Evolutionary conservation across 495 filamentous ascomycete genomes (phyloP).

Genomic region (Aspergillus sparsus): DNA sequence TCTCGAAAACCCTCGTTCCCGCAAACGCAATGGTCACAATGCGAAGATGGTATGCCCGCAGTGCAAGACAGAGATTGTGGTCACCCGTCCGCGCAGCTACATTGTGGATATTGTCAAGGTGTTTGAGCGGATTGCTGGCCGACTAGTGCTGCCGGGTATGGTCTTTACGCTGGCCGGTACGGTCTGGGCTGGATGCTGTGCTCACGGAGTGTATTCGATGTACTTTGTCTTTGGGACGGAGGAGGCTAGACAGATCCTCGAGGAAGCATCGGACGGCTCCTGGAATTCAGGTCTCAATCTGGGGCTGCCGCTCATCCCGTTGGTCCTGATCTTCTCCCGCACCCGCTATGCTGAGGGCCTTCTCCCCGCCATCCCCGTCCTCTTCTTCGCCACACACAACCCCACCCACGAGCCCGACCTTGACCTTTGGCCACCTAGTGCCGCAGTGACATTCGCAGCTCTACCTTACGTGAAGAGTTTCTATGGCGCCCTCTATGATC

Average conservation of each 20-base stretch:
- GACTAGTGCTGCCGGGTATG: constrained; percentile 60
- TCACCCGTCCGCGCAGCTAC: constrained; percentile 70
- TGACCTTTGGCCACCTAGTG: constrained; percentile 71
- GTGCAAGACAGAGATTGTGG: constrained; percentile 77
- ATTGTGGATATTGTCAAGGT: constrained; percentile 60
- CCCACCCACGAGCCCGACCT: constrained; percentile 46
- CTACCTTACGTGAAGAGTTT: constrained; percentile 67
- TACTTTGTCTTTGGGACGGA: constrained; percentile 63
- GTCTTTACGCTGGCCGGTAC: constrained; percentile 56
- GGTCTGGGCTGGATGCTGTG: constrained; percentile 55
- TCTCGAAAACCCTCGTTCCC: constrained; percentile 62
- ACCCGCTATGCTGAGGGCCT: constrained; percentile 59
- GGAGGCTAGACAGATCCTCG: constrained; percentile 55
- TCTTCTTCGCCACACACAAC: constrained; percentile 58
- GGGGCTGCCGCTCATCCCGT: constrained; percentile 63
- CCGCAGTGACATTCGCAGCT: constrained; percentile 66
- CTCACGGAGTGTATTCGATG: constrained; percentile 61
- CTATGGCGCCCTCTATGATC: constrained; percentile 68
- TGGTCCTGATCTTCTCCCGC: constrained; percentile 59
- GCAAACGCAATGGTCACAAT: constrained; percentile 45
- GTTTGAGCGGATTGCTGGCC: constrained; percentile 55
- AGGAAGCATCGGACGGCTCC: constrained; percentile 38
- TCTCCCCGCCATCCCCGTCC: constrained; percentile 61
- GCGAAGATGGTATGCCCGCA: constrained; percentile 77
- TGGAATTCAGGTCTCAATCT: constrained; percentile 50